Base-by-base conservation (phyloP, 371 early-diverging fungal species). In the Saksenaea vasiformis region DNA sequence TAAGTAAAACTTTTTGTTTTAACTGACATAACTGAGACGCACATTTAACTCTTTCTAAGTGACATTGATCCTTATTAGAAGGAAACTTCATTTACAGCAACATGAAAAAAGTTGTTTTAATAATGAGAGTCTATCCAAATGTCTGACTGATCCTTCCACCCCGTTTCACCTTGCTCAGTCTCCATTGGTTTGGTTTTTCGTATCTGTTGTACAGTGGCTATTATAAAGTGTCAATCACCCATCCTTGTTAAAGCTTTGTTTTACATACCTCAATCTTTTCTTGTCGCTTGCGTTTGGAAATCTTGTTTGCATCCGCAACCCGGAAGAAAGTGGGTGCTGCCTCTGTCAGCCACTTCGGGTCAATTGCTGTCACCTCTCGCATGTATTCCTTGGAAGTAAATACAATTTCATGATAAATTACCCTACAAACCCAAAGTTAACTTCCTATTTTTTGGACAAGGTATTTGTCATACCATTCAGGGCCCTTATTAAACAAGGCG, bases 381-480 rank as follows among this genome's bases (percentile, higher is more conserved):
- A 99, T 98, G 71, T 98, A 98, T 80, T 99, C 98, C 77, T 94
- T 96, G 7, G 94, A 94, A 39, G 98, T 98, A 83, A 97, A 84
- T 27, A 98, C 96, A 64, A 98, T 84, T 82, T 96, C 96, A 72
- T 98, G 95, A 81, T 99, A 99, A 64, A 99, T 92, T 17, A 99
- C 94, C 95, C 87, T 87, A 60, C 4, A 53, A 14, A 10, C 61
- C 28, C 36, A 11, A 61, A 26, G 47, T n/a, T n/a, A n/a, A n/a
- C n/a, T n/a, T n/a, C n/a, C 22, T 39, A 0, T n/a, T 27, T 27
- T 37, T n/a, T 58, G 27, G 34, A 56, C 38, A n/a, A 54, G 34
- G 24, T 17, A 61, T 11, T 7, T 22, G 13, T 53, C 79, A 61
- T 84, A 87, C 88, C 96, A 99, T 82, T 98, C 96, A 36, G 99